Conservation (phyloP, 192 early-diverging fungal genomes). For the Backusella australiensis region DNA sequence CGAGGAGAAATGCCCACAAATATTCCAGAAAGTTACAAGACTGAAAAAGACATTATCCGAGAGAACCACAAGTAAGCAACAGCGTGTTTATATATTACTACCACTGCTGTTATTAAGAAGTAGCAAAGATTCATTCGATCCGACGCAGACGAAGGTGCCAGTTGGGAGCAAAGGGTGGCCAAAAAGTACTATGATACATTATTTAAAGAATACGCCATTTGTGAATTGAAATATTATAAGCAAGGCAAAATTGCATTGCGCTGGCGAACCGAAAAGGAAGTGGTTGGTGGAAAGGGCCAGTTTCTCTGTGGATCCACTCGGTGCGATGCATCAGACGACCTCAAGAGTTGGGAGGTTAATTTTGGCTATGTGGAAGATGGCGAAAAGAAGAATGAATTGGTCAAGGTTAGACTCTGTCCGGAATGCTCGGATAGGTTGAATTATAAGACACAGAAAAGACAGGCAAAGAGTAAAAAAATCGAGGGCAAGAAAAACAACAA, state of each 20-base stretch:
- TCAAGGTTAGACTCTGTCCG: conserved; percentile 76
- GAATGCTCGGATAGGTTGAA: conserved; percentile 71
- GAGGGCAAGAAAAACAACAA: background rate
- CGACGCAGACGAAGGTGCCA: conserved; percentile 29
- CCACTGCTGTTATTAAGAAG: too few relatives aligned
- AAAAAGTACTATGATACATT: conserved; percentile 86
- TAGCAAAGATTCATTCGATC: conserved; percentile 55
- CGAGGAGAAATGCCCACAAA: background rate
- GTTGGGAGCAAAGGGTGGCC: conserved; percentile 76
- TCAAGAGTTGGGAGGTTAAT: conserved; percentile 85
- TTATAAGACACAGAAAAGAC: conserved; percentile 60
- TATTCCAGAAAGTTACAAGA: conserved; percentile 27
- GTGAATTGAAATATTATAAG: conserved; percentile 70
- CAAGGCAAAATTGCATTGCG: conserved; percentile 67
- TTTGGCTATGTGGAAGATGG: conserved; percentile 77
- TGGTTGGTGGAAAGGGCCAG: conserved; percentile 70
- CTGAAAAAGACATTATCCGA: conserved; percentile 69
- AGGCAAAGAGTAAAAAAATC: conserved; percentile 27
- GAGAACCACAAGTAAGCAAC: conserved; percentile 61
- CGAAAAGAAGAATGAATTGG: conserved; percentile 74
- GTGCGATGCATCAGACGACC: conserved; percentile 40
- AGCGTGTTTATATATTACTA: too few relatives aligned
- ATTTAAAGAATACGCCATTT: conserved; percentile 82
- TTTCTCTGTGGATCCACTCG: conserved; percentile 67
- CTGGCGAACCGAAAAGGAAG: conserved; percentile 71